These are phyloP conservation scores for Collybia sordida DNA, from an alignment of 768 basidiomycete genomes.

Conservation along the genomic window DNA sequence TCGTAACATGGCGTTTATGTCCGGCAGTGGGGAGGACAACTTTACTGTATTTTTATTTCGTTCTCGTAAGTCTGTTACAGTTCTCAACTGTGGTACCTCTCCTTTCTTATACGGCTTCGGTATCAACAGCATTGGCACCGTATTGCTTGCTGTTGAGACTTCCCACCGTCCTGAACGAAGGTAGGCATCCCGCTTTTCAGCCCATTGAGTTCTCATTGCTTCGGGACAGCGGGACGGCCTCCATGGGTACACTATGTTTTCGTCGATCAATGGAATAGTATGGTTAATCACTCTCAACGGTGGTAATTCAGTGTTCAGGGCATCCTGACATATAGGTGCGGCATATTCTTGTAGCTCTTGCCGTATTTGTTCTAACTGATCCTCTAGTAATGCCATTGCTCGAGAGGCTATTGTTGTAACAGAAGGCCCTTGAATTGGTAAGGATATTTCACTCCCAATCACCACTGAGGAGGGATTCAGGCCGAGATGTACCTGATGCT, in stretches of 20 bases:
- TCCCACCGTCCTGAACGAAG: constrained; percentile 10
- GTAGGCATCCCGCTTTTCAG: constrained; percentile 9
- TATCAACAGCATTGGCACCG: constrained; percentile 1
- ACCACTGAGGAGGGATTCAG: constrained; percentile 24
- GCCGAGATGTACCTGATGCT: constrained; percentile 27
- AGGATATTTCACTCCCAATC: background rate
- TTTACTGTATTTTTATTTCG: constrained; percentile 36
- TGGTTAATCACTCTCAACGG: constrained; percentile 41
- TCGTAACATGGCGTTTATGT: constrained; percentile 12
- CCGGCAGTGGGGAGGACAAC: constrained; percentile 3
- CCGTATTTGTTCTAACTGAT: background rate
- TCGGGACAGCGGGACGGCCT: constrained; percentile 11
- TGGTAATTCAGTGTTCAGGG: constrained; percentile 17
- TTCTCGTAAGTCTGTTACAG: constrained; percentile 32
- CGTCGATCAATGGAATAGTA: constrained; percentile 35
- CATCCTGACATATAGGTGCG: background rate
- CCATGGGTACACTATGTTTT: constrained; percentile 26
- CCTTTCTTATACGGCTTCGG: constrained; percentile 24
- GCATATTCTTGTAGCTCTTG: constrained; percentile 10
- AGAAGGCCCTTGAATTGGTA: constrained; percentile 12
- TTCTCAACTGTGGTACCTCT: constrained; percentile 25
- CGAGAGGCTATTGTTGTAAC: constrained; percentile 8
- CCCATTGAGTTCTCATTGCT: constrained; percentile 5
- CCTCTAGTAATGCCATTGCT: background rate
- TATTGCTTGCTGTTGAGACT: constrained; percentile 1